phyloP scores from a whole-genome alignment of 2,329 filamentous ascomycete genomes.

The Neofusicoccum kwambonambiense region DNA sequence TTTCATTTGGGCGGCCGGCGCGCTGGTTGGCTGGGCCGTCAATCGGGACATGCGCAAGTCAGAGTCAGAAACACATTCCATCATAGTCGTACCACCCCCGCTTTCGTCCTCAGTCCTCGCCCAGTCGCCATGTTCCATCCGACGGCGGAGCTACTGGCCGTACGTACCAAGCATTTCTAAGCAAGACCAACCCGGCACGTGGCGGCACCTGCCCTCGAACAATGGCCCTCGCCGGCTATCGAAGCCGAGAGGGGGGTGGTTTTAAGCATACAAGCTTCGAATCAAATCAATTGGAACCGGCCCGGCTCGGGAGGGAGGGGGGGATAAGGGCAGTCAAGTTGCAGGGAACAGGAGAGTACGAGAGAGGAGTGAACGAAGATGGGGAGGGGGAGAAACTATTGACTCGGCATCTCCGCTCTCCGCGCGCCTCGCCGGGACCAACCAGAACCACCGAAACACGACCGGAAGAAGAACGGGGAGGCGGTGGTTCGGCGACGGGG shows the following conservation, averaged over 20 bases:
- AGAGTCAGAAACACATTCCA: constrained; percentile 1
- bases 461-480: background rate
- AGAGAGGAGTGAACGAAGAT: background rate
- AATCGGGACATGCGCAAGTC: background rate
- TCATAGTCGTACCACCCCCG: constrained; percentile 7
- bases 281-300: background rate
- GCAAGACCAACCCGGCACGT: background rate
- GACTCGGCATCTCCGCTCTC: background rate
- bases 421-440: background rate
- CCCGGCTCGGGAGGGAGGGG: background rate
- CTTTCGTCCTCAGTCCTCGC: background rate
- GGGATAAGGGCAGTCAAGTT: background rate
- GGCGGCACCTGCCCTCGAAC: background rate
- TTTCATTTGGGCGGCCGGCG: background rate
- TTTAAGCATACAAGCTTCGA: constrained; percentile 5
- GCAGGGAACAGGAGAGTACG: background rate
- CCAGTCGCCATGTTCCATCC: background rate
- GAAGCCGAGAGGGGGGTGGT: background rate
- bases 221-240: background rate
- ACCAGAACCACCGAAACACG: background rate
- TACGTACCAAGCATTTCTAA: background rate
- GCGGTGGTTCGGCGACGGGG: no score
- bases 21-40: background rate
- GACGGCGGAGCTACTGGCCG: no score
- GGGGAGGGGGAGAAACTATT: background rate